A percentile compares a stretch with the other conserved stretches of the same genome.
Evolutionary conservation across 345 rosid species (phyloP).

Genomic region (Aquilaria malaccensis): DNA sequence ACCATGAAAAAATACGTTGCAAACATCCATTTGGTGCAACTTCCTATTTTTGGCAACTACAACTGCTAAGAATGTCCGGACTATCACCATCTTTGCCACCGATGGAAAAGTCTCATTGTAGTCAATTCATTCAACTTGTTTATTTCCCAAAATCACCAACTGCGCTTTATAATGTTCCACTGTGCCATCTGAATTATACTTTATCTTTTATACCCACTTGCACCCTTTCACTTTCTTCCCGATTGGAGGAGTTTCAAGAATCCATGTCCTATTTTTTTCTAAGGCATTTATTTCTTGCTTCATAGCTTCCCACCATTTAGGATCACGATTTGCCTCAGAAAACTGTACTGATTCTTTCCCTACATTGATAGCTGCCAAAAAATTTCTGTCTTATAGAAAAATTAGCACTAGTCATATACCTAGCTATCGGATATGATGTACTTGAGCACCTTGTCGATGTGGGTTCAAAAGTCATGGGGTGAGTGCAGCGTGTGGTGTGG

Average conservation of each 20-base stretch:
- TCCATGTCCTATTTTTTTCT: background rate
- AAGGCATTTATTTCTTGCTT: background rate
- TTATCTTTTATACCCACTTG: background rate
- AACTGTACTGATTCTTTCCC: no score
- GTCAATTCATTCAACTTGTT: slow-evolving; percentile 6
- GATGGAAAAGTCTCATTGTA: background rate
- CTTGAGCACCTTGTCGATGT: no score
- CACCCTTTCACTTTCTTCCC: background rate
- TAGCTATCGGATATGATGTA: no score
- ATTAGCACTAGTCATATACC: no score
- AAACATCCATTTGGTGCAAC: slow-evolving; percentile 1
- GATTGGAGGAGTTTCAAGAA: background rate
- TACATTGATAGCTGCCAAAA: no score
- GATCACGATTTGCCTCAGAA: background rate
- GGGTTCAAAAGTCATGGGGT: no score
- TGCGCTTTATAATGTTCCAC: slow-evolving; percentile 1
- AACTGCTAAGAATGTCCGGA: background rate
- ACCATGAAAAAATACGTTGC: background rate
- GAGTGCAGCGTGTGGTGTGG: no score
- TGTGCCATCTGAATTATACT: background rate
- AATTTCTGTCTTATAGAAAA: no score
- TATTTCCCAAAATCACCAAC: background rate
- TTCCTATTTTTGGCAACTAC: background rate
- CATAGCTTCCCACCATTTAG: background rate
- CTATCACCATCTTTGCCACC: background rate